Evolutionary conservation across 2,329 filamentous ascomycete species (phyloP), one percentile per base, ranked within the genome.

Genomic region (Cryoendolithus antarcticus): DNA sequence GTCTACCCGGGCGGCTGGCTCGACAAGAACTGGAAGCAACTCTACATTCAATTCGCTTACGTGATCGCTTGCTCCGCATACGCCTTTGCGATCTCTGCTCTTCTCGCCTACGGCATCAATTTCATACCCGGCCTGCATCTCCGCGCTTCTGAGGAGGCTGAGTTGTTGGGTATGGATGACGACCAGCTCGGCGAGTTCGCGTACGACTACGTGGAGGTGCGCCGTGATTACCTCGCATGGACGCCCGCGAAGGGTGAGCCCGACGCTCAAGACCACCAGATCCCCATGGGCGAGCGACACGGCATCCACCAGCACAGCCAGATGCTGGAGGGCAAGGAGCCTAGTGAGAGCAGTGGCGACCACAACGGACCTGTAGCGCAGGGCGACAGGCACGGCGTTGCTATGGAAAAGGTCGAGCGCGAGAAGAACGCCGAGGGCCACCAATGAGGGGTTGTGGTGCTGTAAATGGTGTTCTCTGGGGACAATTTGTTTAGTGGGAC

Each of bases 171-270:
- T 50, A 88, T 89, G 82, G 84, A 91, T 55, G 84, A 89, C 57
- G 83, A 89, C 63, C 84, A 91, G 65, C 82, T 89, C 51, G 84
- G 84, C 62, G 84, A 91, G 63, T 91, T 89, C 58, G 84, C 83
- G 9, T 89, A 89, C 68, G 84, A 91, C 61, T 91, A 89, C 60
- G 84, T 91, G 48, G 84, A 91, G 71, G 82, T 89, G 43, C 80
- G 84, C 56, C 77, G 84, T 54, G 84, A 91, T 63, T 91, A 88
- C 69, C 75, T 91, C 31, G 84, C 84, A 43, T 91, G 84, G 84
- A 88, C 82, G 21, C 84, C 84, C 1, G 77, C 80, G 28, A 80
- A 80, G 55, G 70, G 67, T 44, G 76, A 82, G 49, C 80, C 76
- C 21, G 68, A 71, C 37, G 61, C 69, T 42, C 65, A 72, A 46